Evolutionary conservation across 129 eudicot species (phyloP).

Genomic region (Escallonia herrerae): DNA sequence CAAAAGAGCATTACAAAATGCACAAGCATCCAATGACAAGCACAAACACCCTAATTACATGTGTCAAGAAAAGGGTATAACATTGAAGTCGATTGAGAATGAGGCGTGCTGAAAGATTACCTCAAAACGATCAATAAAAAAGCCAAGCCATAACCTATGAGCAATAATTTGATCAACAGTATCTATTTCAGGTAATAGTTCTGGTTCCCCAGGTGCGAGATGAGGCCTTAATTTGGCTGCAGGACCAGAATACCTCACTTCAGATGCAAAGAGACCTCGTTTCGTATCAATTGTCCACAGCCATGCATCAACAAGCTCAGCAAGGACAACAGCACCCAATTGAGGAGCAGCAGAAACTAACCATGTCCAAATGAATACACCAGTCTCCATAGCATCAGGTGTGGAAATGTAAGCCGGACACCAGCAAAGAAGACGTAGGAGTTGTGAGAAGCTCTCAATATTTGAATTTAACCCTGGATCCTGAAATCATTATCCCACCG

Average conservation of each 20-base stretch:
- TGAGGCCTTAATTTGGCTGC: conserved; percentile 95
- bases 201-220: conserved; percentile 90
- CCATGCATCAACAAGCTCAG: conserved; percentile 99
- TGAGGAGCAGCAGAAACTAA: conserved; percentile 97
- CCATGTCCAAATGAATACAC: conserved; percentile 98
- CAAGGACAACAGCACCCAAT: conserved; percentile 81
- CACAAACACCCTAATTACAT: neutral
- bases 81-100: neutral
- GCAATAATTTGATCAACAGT: conserved; percentile 95
- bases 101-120: conserved; percentile 19
- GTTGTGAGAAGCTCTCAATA: conserved; percentile 85
- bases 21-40: neutral
- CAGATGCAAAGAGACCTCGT: conserved; percentile 95
- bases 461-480: conserved; percentile 75
- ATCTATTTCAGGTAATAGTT: conserved; percentile 74
- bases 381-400: conserved; percentile 95
- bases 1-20: neutral
- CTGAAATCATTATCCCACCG: conserved; percentile 31
- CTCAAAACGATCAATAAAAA: conserved; percentile 95
- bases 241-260: conserved; percentile 75
- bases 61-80: no score
- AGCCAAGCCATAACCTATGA: conserved; percentile 97
- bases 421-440: conserved; percentile 98
- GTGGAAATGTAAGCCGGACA: conserved; percentile 98
- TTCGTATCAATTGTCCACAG: conserved; percentile 97